Evolutionary conservation across 768 basidiomycete genomes (phyloP), one percentile per base, ranked within the genome.

Genomic region (Pleurotus tuoliensis): DNA sequence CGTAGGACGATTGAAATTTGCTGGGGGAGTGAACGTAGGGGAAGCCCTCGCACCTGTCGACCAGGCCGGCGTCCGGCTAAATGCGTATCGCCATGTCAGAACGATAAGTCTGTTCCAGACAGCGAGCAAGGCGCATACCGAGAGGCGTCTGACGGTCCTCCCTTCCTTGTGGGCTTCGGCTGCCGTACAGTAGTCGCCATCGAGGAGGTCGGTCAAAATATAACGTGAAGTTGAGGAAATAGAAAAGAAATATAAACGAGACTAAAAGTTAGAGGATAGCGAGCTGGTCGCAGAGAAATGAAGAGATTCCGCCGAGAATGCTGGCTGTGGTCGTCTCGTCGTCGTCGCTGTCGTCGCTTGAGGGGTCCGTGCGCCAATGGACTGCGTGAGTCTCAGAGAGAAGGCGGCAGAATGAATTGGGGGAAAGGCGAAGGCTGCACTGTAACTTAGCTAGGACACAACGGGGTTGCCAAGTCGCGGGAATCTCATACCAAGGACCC

Each of bases 181-280:
- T 81, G 84, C 70, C 88, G 79, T 64, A 83, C 73, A 64, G 82
- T 69, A 56, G 85, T 77, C 65, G 86, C 82, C 87, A 90, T 90
- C 52, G 52, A 54, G 41, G 45, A 34, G 15, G 54, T 45, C 5
- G n/a, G 38, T 38, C 25, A 55, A 55, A 45, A 47, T 55, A 44
- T 44, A 47, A 44, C 41, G 25, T 55, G 43, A 46, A 46, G 45
- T 46, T n/a, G 25, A 55, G 34, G 54, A 46, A 37, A 55, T 16
- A 25, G 52, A 55, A 55, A 40, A 47, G 39, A 55, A 55, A 34
- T 37, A 44, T 44, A 41, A 44, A 54, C 52, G 20, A n/a, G 48
- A 44, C 48, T 50, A 50, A 52, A 46, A 24, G 25, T 24, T 30
- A 38, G 25, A 44, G 22, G 39, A 55, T 18, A 55, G 54, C 54